phyloP scores from a whole-genome alignment of 768 basidiomycete species.

The Sarcodon aspratus region DNA sequence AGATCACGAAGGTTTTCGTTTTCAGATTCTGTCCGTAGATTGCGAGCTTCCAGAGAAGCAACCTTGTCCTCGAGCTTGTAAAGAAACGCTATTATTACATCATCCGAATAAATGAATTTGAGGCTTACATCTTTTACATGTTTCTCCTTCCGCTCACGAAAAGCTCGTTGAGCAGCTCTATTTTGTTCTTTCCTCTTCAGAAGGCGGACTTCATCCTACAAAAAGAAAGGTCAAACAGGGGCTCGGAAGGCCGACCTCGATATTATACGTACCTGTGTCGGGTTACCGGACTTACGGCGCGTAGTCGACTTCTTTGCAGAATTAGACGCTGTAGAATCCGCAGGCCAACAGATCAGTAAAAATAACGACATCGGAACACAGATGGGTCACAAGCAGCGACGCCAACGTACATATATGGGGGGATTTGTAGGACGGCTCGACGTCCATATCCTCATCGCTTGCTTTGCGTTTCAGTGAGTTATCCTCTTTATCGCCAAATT shows the following conservation, averaged over 20 bases:
- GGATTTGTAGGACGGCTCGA: slow-evolving; percentile 56
- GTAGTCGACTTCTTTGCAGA: slow-evolving; percentile 8
- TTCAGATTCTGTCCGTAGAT: slow-evolving; percentile 58
- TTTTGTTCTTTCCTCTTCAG: slow-evolving; percentile 96
- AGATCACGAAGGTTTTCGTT: slow-evolving; percentile 88
- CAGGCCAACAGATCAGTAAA: slow-evolving; percentile 3
- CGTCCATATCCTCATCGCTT: slow-evolving; percentile 46
- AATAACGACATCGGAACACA: not conserved
- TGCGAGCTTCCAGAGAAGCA: slow-evolving; percentile 75
- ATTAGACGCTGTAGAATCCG: not conserved
- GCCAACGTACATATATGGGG: slow-evolving; percentile 44
- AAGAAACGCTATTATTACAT: not conserved
- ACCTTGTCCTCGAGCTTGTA: slow-evolving; percentile 84
- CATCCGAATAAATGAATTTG: not conserved
- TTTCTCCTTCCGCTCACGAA: slow-evolving; percentile 94
- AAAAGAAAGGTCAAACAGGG: not conserved
- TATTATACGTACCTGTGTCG: slow-evolving; percentile 7
- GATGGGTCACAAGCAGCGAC: slow-evolving; percentile 2
- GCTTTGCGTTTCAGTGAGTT: slow-evolving; percentile 72
- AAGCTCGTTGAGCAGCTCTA: slow-evolving; percentile 92
- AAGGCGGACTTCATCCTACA: slow-evolving; percentile 60
- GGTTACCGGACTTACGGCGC: slow-evolving; percentile 13
- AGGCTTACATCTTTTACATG: slow-evolving; percentile 88
- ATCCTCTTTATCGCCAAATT: slow-evolving; percentile 24
- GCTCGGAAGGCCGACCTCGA: not conserved